Evolutionary conservation across 139 green algal genomes (phyloP), one percentile per base, ranked within the genome.

Genomic region (Tetradesmus lagerheimii): DNA sequence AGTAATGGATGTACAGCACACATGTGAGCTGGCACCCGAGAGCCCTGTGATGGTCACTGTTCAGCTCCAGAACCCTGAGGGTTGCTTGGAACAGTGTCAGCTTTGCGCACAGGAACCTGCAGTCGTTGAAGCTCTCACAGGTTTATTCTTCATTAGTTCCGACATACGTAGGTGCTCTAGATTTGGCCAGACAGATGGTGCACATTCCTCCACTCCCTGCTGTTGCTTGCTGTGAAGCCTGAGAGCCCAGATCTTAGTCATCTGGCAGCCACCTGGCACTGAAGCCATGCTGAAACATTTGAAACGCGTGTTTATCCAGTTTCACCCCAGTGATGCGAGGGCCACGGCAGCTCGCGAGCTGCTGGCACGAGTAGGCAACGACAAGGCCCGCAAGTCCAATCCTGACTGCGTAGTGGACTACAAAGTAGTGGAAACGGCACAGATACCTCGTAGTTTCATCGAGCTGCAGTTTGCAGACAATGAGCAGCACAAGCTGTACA

Each of bases 381-480:
- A 89, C 20, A 50, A 45, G 0, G 92, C 93, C 1, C 93, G 91
- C 53, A 93, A 93, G 39, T 91, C 83, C 37, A 95, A 95, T 78
- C 90, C 90, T 0, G 77, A 79, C n/a, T 95, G 93, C 74, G 64
- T 64, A 0, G 93, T 95, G 34, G 91, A 93, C 1, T 94, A 92
- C 83, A 92, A 91, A 11, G 91, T 95, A 11, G 39, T 81, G 23
- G 66, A 80, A 35, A 82, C 84, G 50, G 64, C 66, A 23, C 39
- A 80, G 57, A 81, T n/a, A 82, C 67, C 39, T 0, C 80, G 37
- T 4, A 91, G 90, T 1, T 94, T 91, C 34, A 91, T 95, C 15
- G 93, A 93, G 64, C 80, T 95, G 37, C 80, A 89, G 4, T 95
- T 95, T 66, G 34, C 62, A 3, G 93, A 95, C 50, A 87, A 91